Conservation (phyloP, 257 asterid genomes). For the Eucommia ulmoides region DNA sequence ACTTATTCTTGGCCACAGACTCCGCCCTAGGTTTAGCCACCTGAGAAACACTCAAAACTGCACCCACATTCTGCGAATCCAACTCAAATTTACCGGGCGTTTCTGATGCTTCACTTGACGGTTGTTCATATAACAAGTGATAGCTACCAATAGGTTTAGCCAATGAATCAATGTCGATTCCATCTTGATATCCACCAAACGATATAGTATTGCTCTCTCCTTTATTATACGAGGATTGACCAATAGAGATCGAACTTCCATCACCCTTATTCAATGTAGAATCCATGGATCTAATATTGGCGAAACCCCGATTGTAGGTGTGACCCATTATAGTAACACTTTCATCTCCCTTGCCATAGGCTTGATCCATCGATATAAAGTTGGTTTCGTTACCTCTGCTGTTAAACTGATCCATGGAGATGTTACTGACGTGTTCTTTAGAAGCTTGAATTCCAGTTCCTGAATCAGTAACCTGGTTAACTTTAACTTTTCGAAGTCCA, state of each 20-base stretch:
- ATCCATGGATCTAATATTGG: conserved; percentile 30
- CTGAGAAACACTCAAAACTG: conserved; percentile 23
- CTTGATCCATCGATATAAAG: conserved; percentile 39
- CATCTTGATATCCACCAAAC: conserved; percentile 62
- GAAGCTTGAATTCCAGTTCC: conserved; percentile 29
- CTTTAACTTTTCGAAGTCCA: conserved; percentile 57
- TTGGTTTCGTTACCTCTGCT: conserved; percentile 33
- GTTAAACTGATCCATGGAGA: conserved; percentile 44
- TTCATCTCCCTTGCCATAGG: conserved; percentile 47
- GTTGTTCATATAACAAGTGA: conserved; percentile 45
- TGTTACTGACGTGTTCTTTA: conserved; percentile 27
- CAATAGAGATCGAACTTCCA: conserved; percentile 23
- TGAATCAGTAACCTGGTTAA: conserved; percentile 61
- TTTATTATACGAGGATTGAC: conserved; percentile 31
- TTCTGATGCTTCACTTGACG: conserved; percentile 45
- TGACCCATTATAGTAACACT: conserved; percentile 30
- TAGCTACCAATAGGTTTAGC: conserved; percentile 54
- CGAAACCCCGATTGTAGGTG: conserved; percentile 34
- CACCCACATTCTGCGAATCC: conserved; percentile 21
- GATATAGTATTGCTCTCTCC: conserved; percentile 34
- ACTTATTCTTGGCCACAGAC: conserved; percentile 31
- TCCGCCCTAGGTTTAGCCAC: conserved; percentile 34
- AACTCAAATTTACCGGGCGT: conserved; percentile 28
- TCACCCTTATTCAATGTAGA: conserved; percentile 33
- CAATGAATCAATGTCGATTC: conserved; percentile 41